Conservation (phyloP, 352 stramenopile genomes). For the Globisporangium cederbergense region DNA sequence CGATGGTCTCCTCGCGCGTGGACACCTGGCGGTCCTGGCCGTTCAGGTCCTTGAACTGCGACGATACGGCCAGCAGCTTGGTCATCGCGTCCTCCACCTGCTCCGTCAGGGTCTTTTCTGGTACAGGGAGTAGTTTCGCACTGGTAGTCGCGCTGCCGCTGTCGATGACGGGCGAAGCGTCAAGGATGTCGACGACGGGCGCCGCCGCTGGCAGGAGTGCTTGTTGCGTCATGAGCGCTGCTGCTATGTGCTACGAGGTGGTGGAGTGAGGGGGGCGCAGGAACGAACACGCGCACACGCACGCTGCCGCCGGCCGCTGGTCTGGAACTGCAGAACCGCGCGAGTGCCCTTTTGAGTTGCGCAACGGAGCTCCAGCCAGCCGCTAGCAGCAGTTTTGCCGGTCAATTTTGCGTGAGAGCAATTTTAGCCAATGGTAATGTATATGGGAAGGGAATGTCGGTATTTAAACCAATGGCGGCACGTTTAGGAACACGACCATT, state of each 20-base stretch:
- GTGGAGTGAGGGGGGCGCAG: neutral
- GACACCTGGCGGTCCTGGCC: conserved; percentile 64
- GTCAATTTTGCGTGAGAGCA: neutral
- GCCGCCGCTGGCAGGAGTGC: conserved; percentile 6
- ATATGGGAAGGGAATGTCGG: too few species aligned
- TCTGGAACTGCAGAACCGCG: neutral
- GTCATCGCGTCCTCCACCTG: conserved; percentile 58
- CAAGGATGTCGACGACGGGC: neutral
- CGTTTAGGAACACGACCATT: neutral
- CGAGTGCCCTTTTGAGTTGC: conserved; percentile 1
- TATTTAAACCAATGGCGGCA: neutral
- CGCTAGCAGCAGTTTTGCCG: neutral
- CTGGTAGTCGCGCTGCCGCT: neutral
- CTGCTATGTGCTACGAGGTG: neutral
- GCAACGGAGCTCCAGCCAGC: conserved; percentile 1
- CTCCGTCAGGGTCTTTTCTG: conserved; percentile 13
- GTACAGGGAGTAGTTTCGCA: neutral
- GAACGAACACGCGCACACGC: neutral
- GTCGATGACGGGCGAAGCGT: neutral
- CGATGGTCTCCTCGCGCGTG: conserved; percentile 71
- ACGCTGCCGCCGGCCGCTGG: neutral
- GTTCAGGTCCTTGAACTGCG: conserved; percentile 64
- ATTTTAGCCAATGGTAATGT: neutral
- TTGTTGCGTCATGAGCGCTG: conserved; percentile 13
- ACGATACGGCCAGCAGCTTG: conserved; percentile 58